Conservation (phyloP, 2,329 filamentous ascomycete genomes). For the Capronia epimyces region DNA sequence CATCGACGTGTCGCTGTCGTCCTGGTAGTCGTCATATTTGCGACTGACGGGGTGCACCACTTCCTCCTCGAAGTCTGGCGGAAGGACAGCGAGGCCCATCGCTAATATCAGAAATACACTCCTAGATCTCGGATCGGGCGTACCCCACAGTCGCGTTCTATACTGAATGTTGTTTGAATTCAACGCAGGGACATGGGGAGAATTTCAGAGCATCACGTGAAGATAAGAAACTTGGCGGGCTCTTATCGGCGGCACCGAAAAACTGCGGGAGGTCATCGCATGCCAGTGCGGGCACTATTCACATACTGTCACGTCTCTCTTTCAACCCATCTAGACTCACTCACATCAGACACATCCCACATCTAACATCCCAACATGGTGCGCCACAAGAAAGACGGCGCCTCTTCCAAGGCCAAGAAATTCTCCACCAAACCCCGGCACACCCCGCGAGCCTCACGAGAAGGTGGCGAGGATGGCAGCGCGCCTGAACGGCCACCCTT, state of each 20-base stretch:
- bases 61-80: slow-evolving; percentile 42
- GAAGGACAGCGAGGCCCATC: slow-evolving; percentile 58
- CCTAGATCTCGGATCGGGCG: background rate
- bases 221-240: slow-evolving; percentile 10
- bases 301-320: no score
- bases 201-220: slow-evolving; percentile 10
- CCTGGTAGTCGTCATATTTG: slow-evolving; percentile 36
- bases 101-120: background rate
- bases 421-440: slow-evolving; percentile 55
- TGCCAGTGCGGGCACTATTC: background rate
- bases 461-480: slow-evolving; percentile 39
- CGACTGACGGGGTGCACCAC: slow-evolving; percentile 32
- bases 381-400: slow-evolving; percentile 88
- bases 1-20: slow-evolving; percentile 47
- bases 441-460: slow-evolving; percentile 45
- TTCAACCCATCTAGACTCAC: background rate
- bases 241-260: slow-evolving; percentile 4
- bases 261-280: slow-evolving; percentile 7
- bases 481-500: slow-evolving; percentile 49
- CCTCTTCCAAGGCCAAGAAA: slow-evolving; percentile 67
- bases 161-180: background rate
- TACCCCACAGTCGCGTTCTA: no score
- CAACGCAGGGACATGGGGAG: background rate
- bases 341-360: background rate
- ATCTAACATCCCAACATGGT: slow-evolving; percentile 61